Evolutionary conservation across 148 eudicot genomes (phyloP), one percentile per base, ranked within the genome.

Genomic region (Fagopyrum homotropicum): DNA sequence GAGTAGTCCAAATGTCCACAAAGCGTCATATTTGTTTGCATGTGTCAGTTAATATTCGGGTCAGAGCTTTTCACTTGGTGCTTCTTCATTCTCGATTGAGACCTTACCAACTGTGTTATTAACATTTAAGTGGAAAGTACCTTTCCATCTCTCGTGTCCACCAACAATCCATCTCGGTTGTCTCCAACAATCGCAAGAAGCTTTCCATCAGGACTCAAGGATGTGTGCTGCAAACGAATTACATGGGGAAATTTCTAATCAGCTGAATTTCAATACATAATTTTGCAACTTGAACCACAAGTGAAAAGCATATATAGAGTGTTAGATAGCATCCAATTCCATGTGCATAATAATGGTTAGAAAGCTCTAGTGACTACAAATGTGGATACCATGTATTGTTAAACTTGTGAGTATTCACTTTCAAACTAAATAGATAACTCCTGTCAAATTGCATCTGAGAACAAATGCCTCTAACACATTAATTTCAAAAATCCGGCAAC

Each of bases 1-100:
- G 97, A 90, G 81, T 55, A 92, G 82, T 92, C 97, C 71, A 66
- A 45, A 74, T 92, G 97, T 15, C 97, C 95, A 61, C 54, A 43
- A 70, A 92, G 78, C 4, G 83, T 19, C 26, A 60, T 75, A 48
- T 90, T 76, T 6, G 85, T 77, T 95, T 92, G 89, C 80, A 83
- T 11, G 80, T 8, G 29, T 5, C 40, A 19, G 64, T 64, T 6
- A 64, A 15, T 64, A 40, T 64, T 64, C 46, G 14, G 8, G 45
- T 64, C 9, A 35, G 43, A 35, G 45, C 69, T 71, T 71, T 22
- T 22, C n/a, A 71, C 7, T 8, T 45, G 51, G 54, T n/a, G 52
- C 14, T 2, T n/a, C 29, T 45, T 45, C 17, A 46, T 7, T 30
- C 16, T 22, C 14, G 35, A 9, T 35, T 30, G 7, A 63, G 40